Conservation (phyloP, 495 filamentous ascomycete genomes). For the Chaetomium cochliodes region DNA sequence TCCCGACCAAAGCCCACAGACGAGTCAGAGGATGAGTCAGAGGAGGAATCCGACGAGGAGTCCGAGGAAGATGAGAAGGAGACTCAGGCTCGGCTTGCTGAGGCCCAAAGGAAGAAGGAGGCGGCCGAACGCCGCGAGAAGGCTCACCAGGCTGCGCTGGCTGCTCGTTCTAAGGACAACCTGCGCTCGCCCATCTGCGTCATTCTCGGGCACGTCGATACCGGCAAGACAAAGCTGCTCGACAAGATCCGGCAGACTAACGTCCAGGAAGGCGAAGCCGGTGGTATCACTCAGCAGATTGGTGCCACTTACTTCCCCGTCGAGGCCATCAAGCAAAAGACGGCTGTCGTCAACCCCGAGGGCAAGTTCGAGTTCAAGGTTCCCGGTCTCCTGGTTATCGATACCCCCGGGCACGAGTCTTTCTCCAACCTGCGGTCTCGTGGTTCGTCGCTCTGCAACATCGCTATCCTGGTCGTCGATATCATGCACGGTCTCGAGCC, state of each 20-base stretch:
- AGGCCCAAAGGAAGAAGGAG: constrained; percentile 76
- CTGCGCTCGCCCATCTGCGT: constrained; percentile 98
- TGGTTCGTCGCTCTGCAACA: constrained; percentile 97
- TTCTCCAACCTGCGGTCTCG: constrained; percentile 97
- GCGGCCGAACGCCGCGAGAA: constrained; percentile 85
- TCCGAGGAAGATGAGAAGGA: constrained; percentile 67
- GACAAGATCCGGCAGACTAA: constrained; percentile 99
- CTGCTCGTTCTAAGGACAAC: constrained; percentile 88
- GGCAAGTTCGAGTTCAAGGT: constrained; percentile 95
- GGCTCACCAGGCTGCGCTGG: constrained; percentile 86
- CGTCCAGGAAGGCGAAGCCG: constrained; percentile 98
- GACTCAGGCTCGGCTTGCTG: constrained; percentile 65
- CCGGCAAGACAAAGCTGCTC: constrained; percentile 96
- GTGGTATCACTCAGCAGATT: constrained; percentile 99
- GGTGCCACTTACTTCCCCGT: constrained; percentile 99
- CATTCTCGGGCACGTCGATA: constrained; percentile 99
- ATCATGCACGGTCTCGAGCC: constrained; percentile 99
- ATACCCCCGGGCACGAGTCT: constrained; percentile 99
- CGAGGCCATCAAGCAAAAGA: constrained; percentile 89
- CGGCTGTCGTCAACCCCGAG: constrained; percentile 86
- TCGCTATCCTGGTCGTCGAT: constrained; percentile 98
- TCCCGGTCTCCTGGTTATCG: constrained; percentile 93
- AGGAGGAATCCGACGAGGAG: constrained; percentile 48
- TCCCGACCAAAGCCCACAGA: constrained; percentile 35
- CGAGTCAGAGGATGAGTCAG: constrained; percentile 32